phyloP scores from a whole-genome alignment of 2,329 filamentous ascomycete species.

The Dactylonectria macrodidyma region DNA sequence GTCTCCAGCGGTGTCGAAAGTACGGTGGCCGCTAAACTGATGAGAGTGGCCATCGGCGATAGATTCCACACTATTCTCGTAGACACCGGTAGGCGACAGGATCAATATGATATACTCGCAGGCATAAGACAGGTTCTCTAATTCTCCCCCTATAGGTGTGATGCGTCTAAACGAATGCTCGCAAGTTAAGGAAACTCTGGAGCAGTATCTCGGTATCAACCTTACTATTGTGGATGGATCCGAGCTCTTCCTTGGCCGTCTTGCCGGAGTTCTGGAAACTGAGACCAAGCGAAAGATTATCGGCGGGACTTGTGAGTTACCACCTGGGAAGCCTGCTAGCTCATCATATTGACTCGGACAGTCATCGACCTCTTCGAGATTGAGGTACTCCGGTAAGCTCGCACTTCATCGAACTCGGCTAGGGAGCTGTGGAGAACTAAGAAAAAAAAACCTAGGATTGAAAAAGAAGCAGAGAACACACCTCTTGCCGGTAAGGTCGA shows the following conservation, averaged over 20 bases:
- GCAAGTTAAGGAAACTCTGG: constrained; percentile 84
- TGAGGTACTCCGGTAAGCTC: constrained; percentile 67
- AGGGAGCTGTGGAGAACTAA: no score
- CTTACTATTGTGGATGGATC: constrained; percentile 88
- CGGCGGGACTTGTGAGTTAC: constrained; percentile 70
- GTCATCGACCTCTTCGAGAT: constrained; percentile 80
- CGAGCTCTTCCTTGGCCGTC: constrained; percentile 81
- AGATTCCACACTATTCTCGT: constrained; percentile 89
- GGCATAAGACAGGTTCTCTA: no score
- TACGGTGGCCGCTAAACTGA: constrained; percentile 88
- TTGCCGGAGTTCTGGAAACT: constrained; percentile 83
- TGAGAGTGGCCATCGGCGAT: constrained; percentile 86
- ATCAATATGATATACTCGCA: constrained; percentile 34
- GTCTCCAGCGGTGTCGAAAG: constrained; percentile 45
- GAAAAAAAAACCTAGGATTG: constrained; percentile 64
- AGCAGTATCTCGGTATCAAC: constrained; percentile 88
- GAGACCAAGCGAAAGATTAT: constrained; percentile 95
- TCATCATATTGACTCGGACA: constrained; percentile 26
- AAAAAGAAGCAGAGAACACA: constrained; percentile 77
- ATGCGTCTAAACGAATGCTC: constrained; percentile 90
- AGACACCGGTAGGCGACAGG: constrained; percentile 75
- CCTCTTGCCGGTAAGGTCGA: constrained; percentile 81
- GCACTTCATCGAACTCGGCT: neutral
- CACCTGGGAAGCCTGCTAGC: constrained; percentile 3
- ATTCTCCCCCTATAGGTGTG: constrained; percentile 49